These are phyloP conservation scores for Nephelium lappaceum DNA, from an alignment of 345 rosid species.

Conservation along the genomic window DNA sequence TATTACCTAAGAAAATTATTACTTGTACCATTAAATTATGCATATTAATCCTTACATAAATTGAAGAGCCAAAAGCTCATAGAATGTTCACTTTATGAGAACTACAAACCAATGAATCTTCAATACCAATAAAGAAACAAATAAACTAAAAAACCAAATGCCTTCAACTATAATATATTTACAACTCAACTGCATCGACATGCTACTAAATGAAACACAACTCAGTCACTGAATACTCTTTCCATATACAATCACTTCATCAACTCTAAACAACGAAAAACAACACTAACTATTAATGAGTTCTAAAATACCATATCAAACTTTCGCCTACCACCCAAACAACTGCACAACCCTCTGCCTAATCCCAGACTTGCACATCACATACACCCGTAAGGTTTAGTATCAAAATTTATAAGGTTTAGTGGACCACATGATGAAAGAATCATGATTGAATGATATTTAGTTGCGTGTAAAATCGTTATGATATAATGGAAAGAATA, in stretches of 20 bases:
- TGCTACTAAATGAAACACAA: too few relatives aligned
- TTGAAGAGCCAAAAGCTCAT: too few relatives aligned
- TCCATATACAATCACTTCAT: not conserved
- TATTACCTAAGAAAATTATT: too few relatives aligned
- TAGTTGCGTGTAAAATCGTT: not conserved
- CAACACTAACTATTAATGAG: not conserved
- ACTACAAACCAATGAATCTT: not conserved
- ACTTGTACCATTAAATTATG: too few relatives aligned
- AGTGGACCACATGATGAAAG: not conserved
- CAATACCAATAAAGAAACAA: not conserved
- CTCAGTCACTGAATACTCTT: too few relatives aligned
- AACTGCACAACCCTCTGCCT: too few relatives aligned
- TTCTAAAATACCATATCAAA: too few relatives aligned
- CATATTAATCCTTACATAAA: too few relatives aligned
- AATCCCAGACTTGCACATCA: not conserved
- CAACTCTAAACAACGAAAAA: not conserved
- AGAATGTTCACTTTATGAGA: not conserved
- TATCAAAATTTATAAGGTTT: too few relatives aligned
- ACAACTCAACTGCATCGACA: not conserved
- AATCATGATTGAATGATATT: not conserved
- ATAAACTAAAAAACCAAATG: not conserved
- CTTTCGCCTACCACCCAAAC: not conserved
- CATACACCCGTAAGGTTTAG: too few relatives aligned
- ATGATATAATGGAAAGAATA: not conserved
- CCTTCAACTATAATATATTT: not conserved